Base-by-base conservation (phyloP, 345 rosid species). In the Citrus sp. region DNA sequence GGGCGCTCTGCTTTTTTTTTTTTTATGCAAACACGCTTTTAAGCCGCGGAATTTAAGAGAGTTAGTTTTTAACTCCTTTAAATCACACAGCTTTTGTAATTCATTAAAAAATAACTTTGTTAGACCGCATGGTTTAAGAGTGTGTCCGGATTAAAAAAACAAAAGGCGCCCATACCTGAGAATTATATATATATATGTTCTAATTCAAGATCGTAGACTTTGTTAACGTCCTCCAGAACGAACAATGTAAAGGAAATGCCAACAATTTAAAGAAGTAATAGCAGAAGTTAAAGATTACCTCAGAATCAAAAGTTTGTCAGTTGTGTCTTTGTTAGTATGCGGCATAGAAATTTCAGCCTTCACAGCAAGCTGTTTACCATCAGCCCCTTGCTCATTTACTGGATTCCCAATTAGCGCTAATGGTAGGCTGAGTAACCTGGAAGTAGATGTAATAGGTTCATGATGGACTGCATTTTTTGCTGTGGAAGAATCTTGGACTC, bases 221-320 rank as follows among this genome's bases (percentile, higher is more conserved):
- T 12, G 16, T 42, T 3, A 46, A 46, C 4, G 5, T 46, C 18
- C 51, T 46, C 18, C 0, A 3, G 1, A 46, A 42, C 0, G 16
- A 42, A 42, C 16, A 42, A 3, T 42, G 4, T 42, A 42, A 42
- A 12, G 13, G 46, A 42, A 42, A 42, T 42, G 49, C 49, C 49
- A 42, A 9, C 13, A 42, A 46, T 13, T 3, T 13, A 62, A 25
- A 8, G 37, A 7, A 14, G 60, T 27, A 49, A 58, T 6, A 30
- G 46, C 4, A 60, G 61, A 62, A 69, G 63, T 42, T 24, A 63
- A 13, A 46, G 2, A 34, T 63, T 70, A 78, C 76, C 81, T 63
- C 38, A 49, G 42, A 62, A 78, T 9, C 81, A 58, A 71, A 8
- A 78, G 76, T 59, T n/a, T 71, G 71, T 78, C 70, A 3, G 9